Conservation (phyloP, 495 filamentous ascomycete species). For the Podospora tetraspora region DNA sequence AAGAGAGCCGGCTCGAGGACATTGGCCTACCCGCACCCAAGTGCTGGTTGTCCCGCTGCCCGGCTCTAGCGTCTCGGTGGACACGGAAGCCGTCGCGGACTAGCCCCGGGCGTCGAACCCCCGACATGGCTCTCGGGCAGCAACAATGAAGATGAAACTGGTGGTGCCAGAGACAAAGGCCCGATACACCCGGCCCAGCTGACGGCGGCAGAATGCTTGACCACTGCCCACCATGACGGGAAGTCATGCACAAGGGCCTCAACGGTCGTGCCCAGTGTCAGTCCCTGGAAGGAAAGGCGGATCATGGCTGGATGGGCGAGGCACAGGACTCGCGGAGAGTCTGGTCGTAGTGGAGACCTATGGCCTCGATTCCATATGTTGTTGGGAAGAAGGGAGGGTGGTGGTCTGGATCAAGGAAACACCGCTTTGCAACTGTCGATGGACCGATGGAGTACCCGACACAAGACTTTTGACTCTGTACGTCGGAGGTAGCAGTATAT, state of each 20-base stretch:
- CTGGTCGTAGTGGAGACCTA: not conserved
- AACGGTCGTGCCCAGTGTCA: not conserved
- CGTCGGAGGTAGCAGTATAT: not conserved
- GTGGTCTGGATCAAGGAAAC: too few relatives aligned
- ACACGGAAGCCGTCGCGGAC: not conserved
- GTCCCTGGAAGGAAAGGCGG: not conserved
- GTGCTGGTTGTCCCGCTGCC: not conserved
- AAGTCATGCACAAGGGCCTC: not conserved
- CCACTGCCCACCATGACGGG: not conserved
- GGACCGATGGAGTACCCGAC: not conserved
- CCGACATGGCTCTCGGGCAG: not conserved
- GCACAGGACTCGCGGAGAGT: not conserved
- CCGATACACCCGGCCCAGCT: not conserved
- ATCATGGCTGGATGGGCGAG: not conserved
- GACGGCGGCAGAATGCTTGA: not conserved
- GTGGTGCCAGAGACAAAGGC: not conserved
- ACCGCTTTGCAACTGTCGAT: not conserved
- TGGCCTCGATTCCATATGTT: not conserved
- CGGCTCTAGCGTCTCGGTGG: not conserved
- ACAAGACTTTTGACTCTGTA: not conserved
- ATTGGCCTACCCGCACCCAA: not conserved
- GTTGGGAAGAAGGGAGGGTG: not conserved
- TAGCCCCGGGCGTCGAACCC: not conserved
- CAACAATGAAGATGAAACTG: not conserved
- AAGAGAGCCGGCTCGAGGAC: not conserved